A percentile compares a stretch with the other conserved stretches of the same genome.
Conservation (phyloP, 192 early-diverging fungal genomes). For the Coemansia sp. region DNA sequence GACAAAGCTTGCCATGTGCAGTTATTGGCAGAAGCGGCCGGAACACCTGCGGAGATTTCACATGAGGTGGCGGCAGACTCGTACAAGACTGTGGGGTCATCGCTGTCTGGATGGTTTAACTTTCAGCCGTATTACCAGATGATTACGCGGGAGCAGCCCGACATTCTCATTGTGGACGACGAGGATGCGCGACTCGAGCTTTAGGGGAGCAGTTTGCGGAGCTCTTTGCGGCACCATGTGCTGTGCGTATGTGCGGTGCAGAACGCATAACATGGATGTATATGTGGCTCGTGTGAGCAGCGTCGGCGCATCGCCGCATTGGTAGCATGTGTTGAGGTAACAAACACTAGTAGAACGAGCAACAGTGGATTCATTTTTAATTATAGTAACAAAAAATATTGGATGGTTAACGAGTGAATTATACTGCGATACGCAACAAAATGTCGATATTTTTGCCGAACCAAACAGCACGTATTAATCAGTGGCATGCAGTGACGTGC, state of each 20-base stretch:
- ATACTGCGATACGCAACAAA: neutral
- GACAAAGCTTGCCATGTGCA: conserved; percentile 60
- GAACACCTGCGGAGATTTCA: conserved; percentile 23
- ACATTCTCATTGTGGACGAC: conserved; percentile 35
- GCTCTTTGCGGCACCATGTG: conserved; percentile 43
- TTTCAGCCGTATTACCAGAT: conserved; percentile 53
- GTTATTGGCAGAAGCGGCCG: conserved; percentile 56
- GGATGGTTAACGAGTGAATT: neutral
- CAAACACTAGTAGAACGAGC: neutral
- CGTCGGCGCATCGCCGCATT: conserved; percentile 45
- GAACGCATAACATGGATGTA: conserved; percentile 41
- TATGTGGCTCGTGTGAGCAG: conserved; percentile 42
- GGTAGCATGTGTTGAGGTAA: conserved; percentile 6
- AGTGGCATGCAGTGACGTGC: too few relatives aligned
- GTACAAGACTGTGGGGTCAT: conserved; percentile 31
- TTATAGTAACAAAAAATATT: neutral
- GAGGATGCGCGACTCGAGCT: conserved; percentile 18
- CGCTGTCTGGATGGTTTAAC: conserved; percentile 48
- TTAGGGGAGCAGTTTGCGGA: conserved; percentile 12
- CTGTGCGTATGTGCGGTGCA: conserved; percentile 42
- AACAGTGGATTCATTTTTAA: neutral
- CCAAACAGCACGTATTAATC: too few relatives aligned
- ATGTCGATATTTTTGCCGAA: neutral
- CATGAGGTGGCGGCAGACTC: conserved; percentile 37
- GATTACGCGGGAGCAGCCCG: conserved; percentile 42